Evolutionary conservation across 257 asterid species (phyloP).

Genomic region (Hygrophila difformis): DNA sequence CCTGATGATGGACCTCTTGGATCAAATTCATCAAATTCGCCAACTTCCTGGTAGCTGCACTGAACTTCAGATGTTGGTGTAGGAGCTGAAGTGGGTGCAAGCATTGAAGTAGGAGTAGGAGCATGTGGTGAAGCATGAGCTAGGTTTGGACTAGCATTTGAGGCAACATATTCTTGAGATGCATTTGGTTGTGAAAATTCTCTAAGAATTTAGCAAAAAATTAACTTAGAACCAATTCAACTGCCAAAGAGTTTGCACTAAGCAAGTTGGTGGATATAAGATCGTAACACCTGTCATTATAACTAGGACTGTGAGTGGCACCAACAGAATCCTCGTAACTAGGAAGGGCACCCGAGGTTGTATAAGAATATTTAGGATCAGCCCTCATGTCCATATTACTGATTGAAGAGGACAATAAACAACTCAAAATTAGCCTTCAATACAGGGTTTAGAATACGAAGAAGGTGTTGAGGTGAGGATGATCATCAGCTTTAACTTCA

Average conservation of each 20-base stretch:
- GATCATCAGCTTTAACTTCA: conserved; percentile 64
- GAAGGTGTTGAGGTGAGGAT: conserved; percentile 28
- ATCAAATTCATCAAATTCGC: conserved; percentile 86
- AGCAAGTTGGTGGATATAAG: conserved; percentile 10
- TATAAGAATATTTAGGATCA: conserved; percentile 60
- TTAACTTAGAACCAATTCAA: conserved; percentile 18
- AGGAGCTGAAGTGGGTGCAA: conserved; percentile 33
- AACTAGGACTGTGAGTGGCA: conserved; percentile 61
- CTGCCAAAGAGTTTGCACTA: conserved; percentile 11
- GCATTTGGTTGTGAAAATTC: conserved; percentile 54
- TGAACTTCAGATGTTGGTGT: conserved; percentile 34
- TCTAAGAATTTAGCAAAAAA: conserved; percentile 20
- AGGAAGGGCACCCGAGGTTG: conserved; percentile 70
- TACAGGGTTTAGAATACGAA: conserved; percentile 11
- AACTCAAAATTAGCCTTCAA: not conserved
- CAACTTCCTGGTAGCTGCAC: conserved; percentile 33
- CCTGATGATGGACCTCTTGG: conserved; percentile 86
- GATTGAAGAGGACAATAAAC: conserved; percentile 10
- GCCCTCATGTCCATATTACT: conserved; percentile 35
- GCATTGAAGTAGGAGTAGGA: conserved; percentile 31
- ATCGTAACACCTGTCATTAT: conserved; percentile 51
- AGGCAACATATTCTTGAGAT: conserved; percentile 38
- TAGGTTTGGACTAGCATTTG: conserved; percentile 40
- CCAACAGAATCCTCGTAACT: conserved; percentile 78
- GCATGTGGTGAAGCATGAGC: conserved; percentile 27